Conservation (phyloP, 345 rosid genomes). For the Salix dunnii region DNA sequence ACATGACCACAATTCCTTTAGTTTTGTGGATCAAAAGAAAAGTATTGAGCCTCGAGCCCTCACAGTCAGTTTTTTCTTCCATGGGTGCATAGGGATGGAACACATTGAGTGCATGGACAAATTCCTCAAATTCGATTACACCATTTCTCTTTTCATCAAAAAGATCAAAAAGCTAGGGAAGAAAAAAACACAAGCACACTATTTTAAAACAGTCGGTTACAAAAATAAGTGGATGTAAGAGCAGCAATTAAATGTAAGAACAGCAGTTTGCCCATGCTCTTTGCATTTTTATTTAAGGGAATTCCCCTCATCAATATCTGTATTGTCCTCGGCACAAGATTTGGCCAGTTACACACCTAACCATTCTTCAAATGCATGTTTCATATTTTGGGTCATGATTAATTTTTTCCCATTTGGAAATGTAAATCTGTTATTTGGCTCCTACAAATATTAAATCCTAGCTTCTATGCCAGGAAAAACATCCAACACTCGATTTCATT, state of each 20-base stretch:
- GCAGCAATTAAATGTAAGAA: background rate
- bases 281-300: background rate
- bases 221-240: background rate
- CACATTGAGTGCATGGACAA: constrained; percentile 62
- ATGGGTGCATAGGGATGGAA: constrained; percentile 76
- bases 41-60: constrained; percentile 20
- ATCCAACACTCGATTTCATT: background rate
- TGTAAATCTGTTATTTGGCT: too few relatives aligned
- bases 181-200: background rate
- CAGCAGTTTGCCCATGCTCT: background rate
- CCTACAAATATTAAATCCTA: too few relatives aligned
- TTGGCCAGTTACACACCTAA: background rate
- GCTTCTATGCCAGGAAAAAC: too few relatives aligned
- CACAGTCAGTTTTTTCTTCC: constrained; percentile 79
- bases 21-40: constrained; percentile 2
- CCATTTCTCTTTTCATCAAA: constrained; percentile 87
- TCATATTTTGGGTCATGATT: background rate
- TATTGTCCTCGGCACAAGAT: background rate
- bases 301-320: too few relatives aligned
- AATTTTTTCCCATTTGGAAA: background rate
- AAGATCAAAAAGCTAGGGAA: constrained; percentile 68
- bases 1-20: background rate
- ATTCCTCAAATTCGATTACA: constrained; percentile 85
- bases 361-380: background rate
- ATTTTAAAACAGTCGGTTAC: background rate